A percentile compares a stretch with the other conserved stretches of the same genome.
These are phyloP conservation scores for Talaromyces sp. DNA, from an alignment of 2,329 filamentous ascomycete genomes.

Conservation along the genomic window DNA sequence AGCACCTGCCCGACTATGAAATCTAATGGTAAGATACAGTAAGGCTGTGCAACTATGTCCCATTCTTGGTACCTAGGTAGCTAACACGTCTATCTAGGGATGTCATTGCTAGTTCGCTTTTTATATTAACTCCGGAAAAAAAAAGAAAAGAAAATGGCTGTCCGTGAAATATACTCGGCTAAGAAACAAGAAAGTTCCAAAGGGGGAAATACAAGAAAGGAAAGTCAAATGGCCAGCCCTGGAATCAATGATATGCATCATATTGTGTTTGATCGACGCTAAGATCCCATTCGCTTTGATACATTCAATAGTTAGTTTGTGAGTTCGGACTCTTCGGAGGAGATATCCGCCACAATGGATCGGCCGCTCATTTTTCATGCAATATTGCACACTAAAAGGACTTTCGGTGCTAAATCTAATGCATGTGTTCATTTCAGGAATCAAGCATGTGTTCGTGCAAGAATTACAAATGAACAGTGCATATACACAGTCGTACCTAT, in stretches of 20 bases:
- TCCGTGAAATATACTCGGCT: background rate
- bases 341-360: background rate
- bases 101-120: background rate
- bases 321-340: background rate
- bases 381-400: background rate
- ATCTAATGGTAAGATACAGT: background rate
- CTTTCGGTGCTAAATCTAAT: too few species aligned
- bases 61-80: background rate
- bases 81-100: background rate
- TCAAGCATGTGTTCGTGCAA: background rate
- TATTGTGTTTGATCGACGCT: background rate
- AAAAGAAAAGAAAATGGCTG: background rate
- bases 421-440: background rate
- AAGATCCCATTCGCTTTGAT: background rate
- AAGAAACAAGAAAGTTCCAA: background rate
- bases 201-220: background rate
- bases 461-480: background rate
- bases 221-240: background rate
- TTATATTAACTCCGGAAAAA: background rate
- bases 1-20: background rate
- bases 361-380: background rate
- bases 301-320: slow-evolving; percentile 19
- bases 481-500: background rate
- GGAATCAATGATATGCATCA: slow-evolving; percentile 1
- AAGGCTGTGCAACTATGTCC: background rate